Base-by-base conservation (phyloP, 352 stramenopile species). In the Phytopythium boreale region DNA sequence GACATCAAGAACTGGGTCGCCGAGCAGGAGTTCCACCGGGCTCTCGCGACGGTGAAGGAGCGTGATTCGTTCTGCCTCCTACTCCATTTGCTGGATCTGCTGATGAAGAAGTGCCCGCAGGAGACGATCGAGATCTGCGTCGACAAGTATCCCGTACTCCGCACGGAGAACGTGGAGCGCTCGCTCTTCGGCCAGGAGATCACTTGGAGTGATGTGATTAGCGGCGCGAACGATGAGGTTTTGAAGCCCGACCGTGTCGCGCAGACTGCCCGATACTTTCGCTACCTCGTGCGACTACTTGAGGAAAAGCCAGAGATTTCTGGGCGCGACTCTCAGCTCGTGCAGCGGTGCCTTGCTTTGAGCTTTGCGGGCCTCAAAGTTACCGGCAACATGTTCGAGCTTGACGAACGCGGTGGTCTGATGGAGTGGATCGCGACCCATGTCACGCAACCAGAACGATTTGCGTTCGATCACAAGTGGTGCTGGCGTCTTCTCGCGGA, bases 1-100 rank as follows among this genome's bases (percentile, higher is more conserved):
- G 83, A 92, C 26, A 82, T 96, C 34, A 77, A 93, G n/a, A 85
- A 80, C 61, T 89, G 74, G 68, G 82, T 96, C 31, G 84, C 87
- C 11, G 79, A 93, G 22, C 78, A 88, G 46, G 72, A 91, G 27
- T 73, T 70, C 37, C 52, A 37, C 37, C 80, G 85, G 46, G 82
- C 74, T 0, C 64, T 93, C 15, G 66, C 68, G 26, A 69, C 67
- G 1, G 67, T 93, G 12, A 70, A 74, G 41, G 77, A 90, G 44
- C 80, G 71, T 26, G 64, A 87, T 29, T 92, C 88, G 24, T 63
- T 95, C 22, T 93, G 84, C 53, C 59, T 96, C 4, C 59, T 93
- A 9, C 69, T 96, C 0, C 88, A 96, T 56, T 63, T 92, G 29
- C 70, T 96, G 3, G 85, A 91, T 53, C 72, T 96, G 52, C 66